Evolutionary conservation across 179 eudicot species (phyloP).

Genomic region (Nepenthes alata): DNA sequence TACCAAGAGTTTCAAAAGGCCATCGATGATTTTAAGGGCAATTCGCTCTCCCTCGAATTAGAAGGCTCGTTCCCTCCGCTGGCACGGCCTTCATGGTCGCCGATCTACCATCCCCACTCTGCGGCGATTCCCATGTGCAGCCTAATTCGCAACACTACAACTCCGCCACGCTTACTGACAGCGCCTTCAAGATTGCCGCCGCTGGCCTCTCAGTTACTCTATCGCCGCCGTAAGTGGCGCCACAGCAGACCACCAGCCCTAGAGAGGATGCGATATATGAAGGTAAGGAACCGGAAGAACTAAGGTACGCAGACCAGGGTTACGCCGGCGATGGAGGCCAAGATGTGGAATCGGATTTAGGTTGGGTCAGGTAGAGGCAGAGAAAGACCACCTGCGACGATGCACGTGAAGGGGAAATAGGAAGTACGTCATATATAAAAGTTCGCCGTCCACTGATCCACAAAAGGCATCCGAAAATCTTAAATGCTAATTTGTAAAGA

Average conservation of each 20-base stretch:
- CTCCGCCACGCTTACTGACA: not conserved
- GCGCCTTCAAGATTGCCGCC: not conserved
- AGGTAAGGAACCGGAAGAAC: slow-evolving; percentile 34
- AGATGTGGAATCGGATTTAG: slow-evolving; percentile 8
- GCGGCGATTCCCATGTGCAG: no score
- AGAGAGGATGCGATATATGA: slow-evolving; percentile 29
- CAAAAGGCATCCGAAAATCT: not conserved
- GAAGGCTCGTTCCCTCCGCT: no score
- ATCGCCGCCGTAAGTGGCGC: slow-evolving; percentile 7
- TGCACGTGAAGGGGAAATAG: slow-evolving; percentile 25
- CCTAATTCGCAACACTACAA: no score
- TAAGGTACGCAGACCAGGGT: slow-evolving; percentile 31
- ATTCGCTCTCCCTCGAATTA: slow-evolving; percentile 18
- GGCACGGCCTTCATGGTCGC: no score
- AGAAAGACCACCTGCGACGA: slow-evolving; percentile 31
- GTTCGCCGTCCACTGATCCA: slow-evolving; percentile 14
- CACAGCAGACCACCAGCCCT: slow-evolving; percentile 30
- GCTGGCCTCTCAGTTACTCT: no score
- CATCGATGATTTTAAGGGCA: slow-evolving; percentile 23
- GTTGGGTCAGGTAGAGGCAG: slow-evolving; percentile 23
- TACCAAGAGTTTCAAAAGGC: slow-evolving; percentile 10
- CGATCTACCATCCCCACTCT: no score
- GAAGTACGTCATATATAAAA: slow-evolving; percentile 33
- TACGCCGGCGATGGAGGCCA: slow-evolving; percentile 24
- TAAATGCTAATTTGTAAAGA: no score